Evolutionary conservation across 1,284 basidiomycete species (phyloP).

Genomic region (Thecaphora thlaspeos): DNA sequence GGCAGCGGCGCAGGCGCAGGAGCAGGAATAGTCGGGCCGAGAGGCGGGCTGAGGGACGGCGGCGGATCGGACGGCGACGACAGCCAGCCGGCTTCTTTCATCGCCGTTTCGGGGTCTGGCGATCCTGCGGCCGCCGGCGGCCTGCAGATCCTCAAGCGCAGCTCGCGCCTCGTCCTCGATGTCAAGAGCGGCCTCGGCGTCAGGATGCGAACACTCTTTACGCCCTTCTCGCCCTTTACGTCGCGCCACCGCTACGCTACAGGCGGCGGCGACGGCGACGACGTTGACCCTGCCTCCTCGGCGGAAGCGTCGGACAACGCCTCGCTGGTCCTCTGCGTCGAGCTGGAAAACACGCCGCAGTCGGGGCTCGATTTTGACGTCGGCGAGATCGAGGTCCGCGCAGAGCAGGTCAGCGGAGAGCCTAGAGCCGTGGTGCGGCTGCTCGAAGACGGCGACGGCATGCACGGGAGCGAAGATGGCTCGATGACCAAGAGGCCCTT

Average conservation of each 20-base stretch:
- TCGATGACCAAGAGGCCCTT: too few species aligned
- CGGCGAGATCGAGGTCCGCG: slow-evolving; percentile 18
- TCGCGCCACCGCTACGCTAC: not conserved
- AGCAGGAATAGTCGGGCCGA: not conserved
- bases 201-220: slow-evolving; percentile 37
- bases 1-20: too few species aligned
- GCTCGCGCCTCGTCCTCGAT: slow-evolving; percentile 15
- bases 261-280: not conserved
- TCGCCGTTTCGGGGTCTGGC: too few species aligned
- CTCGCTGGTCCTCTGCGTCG: slow-evolving; percentile 30
- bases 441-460: too few species aligned
- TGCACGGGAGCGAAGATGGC: too few species aligned
- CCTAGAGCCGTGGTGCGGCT: slow-evolving; percentile 11
- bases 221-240: slow-evolving; percentile 5
- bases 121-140: too few species aligned
- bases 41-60: too few species aligned
- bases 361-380: slow-evolving; percentile 16
- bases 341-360: slow-evolving; percentile 32
- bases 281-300: not conserved
- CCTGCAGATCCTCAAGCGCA: slow-evolving; percentile 30
- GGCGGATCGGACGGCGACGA: not conserved
- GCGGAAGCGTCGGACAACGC: slow-evolving; percentile 5
- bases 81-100: too few species aligned
- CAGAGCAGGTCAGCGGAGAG: slow-evolving; percentile 3
- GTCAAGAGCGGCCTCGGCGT: slow-evolving; percentile 33